Evolutionary conservation across 805 yeast genomes (phyloP).

Genomic region (Nakazawaea wyomingensis): DNA sequence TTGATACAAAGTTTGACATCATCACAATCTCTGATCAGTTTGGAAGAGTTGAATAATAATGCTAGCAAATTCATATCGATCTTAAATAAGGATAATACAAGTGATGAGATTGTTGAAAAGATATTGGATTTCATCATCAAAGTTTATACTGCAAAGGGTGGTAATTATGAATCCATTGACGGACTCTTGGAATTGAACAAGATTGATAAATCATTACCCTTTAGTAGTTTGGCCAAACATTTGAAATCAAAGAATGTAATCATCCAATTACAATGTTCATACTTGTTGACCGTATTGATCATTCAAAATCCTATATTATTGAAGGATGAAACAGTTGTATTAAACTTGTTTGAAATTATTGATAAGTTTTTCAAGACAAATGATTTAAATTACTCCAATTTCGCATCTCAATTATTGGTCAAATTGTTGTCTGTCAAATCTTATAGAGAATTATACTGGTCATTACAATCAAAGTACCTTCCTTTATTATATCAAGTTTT

Average conservation of each 20-base stretch:
- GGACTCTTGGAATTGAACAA: conserved; percentile 37
- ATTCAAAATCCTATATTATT: conserved; percentile 18
- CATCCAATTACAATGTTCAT: conserved; percentile 49
- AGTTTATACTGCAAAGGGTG: background rate
- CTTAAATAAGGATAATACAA: conserved; percentile 4
- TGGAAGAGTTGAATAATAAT: background rate
- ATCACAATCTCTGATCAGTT: background rate
- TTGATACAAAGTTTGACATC: background rate
- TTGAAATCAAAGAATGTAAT: conserved; percentile 52
- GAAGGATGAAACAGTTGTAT: conserved; percentile 28
- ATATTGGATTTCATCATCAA: conserved; percentile 26
- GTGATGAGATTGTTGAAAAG: conserved; percentile 5
- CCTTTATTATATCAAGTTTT: conserved; percentile 47
- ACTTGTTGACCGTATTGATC: conserved; percentile 48
- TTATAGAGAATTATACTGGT: conserved; percentile 51
- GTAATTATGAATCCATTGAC: background rate
- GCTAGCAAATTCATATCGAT: conserved; percentile 8
- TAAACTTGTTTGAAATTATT: conserved; percentile 33
- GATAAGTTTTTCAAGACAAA: conserved; percentile 25
- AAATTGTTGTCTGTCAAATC: conserved; percentile 50
- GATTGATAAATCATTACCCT: conserved; percentile 45
- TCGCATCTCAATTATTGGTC: conserved; percentile 61
- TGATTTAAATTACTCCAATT: conserved; percentile 48
- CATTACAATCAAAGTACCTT: conserved; percentile 33
- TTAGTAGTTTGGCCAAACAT: conserved; percentile 44